phyloP scores from a whole-genome alignment of 345 rosid genomes.

The Clausena lansium region DNA sequence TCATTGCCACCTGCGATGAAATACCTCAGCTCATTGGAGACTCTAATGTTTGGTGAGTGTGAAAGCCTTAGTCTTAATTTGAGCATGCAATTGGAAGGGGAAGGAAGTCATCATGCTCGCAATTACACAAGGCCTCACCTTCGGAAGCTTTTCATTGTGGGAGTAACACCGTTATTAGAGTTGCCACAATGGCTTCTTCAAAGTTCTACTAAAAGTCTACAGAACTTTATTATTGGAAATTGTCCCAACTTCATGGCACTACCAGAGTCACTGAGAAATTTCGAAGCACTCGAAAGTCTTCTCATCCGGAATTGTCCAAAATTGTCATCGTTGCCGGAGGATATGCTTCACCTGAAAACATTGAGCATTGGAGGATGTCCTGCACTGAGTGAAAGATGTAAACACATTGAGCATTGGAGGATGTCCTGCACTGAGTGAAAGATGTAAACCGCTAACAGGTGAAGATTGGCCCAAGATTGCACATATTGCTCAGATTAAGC shows the following conservation, averaged over 20 bases:
- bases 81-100: neutral
- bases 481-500: conserved; percentile 8
- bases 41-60: conserved; percentile 5
- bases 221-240: neutral
- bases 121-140: conserved; percentile 9
- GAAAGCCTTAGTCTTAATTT: conserved; percentile 18
- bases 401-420: no score
- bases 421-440: conserved; percentile 11
- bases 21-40: conserved; percentile 16
- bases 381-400: no score
- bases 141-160: neutral
- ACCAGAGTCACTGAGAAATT: conserved; percentile 17
- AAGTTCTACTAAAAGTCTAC: conserved; percentile 14
- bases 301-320: conserved; percentile 14
- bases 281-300: conserved; percentile 14
- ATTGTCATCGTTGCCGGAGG: conserved; percentile 10
- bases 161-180: conserved; percentile 12
- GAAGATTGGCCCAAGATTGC: conserved; percentile 37
- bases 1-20: conserved; percentile 16
- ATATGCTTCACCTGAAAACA: conserved; percentile 15
- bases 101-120: no score
- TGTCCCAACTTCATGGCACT: conserved; percentile 18
- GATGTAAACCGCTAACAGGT: conserved; percentile 16
- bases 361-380: conserved; percentile 12
- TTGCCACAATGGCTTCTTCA: conserved; percentile 33